phyloP scores from a whole-genome alignment of 106 monocot genomes.

The Xerophyta viscosa region DNA sequence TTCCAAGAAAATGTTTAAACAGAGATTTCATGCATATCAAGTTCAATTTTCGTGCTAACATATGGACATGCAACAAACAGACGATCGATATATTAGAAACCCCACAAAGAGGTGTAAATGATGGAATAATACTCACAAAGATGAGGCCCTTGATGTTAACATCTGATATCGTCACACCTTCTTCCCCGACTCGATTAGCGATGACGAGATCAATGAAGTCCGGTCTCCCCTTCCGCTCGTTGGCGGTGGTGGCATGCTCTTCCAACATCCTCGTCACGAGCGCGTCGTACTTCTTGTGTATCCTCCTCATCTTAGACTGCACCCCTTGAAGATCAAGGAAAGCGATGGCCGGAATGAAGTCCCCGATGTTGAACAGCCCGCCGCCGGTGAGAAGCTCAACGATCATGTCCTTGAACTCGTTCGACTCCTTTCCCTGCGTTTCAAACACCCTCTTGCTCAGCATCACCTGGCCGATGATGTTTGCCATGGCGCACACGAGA shows the following conservation, averaged over 20 bases:
- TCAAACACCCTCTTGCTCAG: slow-evolving; percentile 35
- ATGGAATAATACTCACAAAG: not conserved
- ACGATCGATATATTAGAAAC: too few species aligned
- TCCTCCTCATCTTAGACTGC: slow-evolving; percentile 17
- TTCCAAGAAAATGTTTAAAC: too few species aligned
- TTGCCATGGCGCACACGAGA: too few species aligned
- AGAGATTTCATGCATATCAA: too few species aligned
- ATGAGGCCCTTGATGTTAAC: too few species aligned
- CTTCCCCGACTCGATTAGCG: slow-evolving; percentile 11
- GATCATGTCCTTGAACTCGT: slow-evolving; percentile 33
- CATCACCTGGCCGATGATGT: slow-evolving; percentile 28
- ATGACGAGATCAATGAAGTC: slow-evolving; percentile 33
- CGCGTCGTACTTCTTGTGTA: slow-evolving; percentile 21
- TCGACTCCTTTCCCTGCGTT: slow-evolving; percentile 18
- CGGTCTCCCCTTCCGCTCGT: slow-evolving; percentile 13
- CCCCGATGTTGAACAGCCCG: slow-evolving; percentile 40
- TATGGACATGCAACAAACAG: too few species aligned
- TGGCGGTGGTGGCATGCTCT: slow-evolving; percentile 20
- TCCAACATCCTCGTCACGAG: slow-evolving; percentile 24
- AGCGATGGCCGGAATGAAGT: slow-evolving; percentile 38
- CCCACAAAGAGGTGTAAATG: too few species aligned
- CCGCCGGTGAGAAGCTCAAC: slow-evolving; percentile 22
- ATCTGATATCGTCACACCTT: slow-evolving; percentile 10
- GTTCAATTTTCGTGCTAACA: not conserved
- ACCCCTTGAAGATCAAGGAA: slow-evolving; percentile 38